Base-by-base conservation (phyloP, 768 basidiomycete species). In the Cystoderma amianthinum region DNA sequence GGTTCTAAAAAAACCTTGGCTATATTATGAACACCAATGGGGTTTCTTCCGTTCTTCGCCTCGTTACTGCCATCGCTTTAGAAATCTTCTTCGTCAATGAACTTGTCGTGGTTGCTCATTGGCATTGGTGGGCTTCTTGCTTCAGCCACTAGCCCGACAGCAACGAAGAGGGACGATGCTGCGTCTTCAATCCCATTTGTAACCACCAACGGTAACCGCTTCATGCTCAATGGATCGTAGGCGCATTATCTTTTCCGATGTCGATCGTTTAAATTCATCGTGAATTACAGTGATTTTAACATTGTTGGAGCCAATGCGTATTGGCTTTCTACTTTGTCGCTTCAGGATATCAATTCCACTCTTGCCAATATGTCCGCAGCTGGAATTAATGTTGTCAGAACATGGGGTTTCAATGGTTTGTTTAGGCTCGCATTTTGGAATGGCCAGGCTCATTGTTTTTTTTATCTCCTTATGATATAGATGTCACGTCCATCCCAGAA, bases 361-460 rank as follows among this genome's bases (percentile, higher is more conserved):
- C 55, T 86, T 24, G 67, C 65, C 2, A 76, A 74, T 45, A 81
- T 86, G 41, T 70, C 74, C 10, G 65, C 69, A 2, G 55, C 64
- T 10, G 78, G 76, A 5, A 68, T 80, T 48, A 76, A 63, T 28
- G 80, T 80, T 16, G 72, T 85, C 20, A 68, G 82, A 32, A 64
- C 76, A 3, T 86, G 84, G 84, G 84, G 72, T 13, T 85, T 85
- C 57, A 84, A 85, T 58, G 83, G 81, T 73, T 30, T 25, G 54
- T 47, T 37, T 25, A 43, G 39, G 12, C 35, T 21, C 38, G 19
- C 34, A 24, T 24, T 22, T 18, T 19, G 42, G 41, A 12, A 22
- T 39, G 37, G 17, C 19, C 22, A 12, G 23, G 43, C 32, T 20
- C 43, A 16, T 22, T 36, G 24, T 30, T 10, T n/a, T n/a, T n/a